Evolutionary conservation across 495 filamentous ascomycete species (phyloP).

Genomic region (Xylaria cubensis): DNA sequence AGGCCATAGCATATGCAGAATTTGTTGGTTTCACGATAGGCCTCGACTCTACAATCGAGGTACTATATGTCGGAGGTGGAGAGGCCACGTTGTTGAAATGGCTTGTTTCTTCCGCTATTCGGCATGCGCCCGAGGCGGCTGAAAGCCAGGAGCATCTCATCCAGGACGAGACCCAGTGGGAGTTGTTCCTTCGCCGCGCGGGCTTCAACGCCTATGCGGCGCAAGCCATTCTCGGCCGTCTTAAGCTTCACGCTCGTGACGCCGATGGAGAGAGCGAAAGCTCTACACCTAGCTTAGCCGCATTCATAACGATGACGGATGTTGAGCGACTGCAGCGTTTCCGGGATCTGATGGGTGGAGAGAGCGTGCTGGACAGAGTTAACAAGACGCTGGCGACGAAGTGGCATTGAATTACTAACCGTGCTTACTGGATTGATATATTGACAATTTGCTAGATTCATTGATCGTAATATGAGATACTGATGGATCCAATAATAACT

Average conservation of each 20-base stretch:
- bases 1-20: slow-evolving; percentile 60
- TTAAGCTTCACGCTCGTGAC: slow-evolving; percentile 50
- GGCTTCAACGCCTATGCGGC: slow-evolving; percentile 86
- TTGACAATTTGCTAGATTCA: slow-evolving; percentile 19
- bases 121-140: slow-evolving; percentile 43
- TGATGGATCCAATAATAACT: background rate
- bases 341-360: slow-evolving; percentile 56
- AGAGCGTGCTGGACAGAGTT: slow-evolving; percentile 59
- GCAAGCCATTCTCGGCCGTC: slow-evolving; percentile 65
- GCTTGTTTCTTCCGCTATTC: slow-evolving; percentile 58
- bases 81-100: slow-evolving; percentile 63
- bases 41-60: slow-evolving; percentile 49
- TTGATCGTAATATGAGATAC: background rate
- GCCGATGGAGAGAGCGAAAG: slow-evolving; percentile 23
- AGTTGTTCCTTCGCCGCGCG: slow-evolving; percentile 71
- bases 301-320: slow-evolving; percentile 63
- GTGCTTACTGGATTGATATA: background rate
- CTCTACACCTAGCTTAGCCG: slow-evolving; percentile 53
- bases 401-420: slow-evolving; percentile 38
- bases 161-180: slow-evolving; percentile 69
- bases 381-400: slow-evolving; percentile 44
- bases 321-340: slow-evolving; percentile 55
- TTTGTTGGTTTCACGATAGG: slow-evolving; percentile 59
- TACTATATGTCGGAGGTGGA: slow-evolving; percentile 64
- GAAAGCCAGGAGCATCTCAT: slow-evolving; percentile 38